These are phyloP conservation scores for Eremomyces bilateralis DNA, from an alignment of 495 filamentous ascomycete genomes.

Conservation along the genomic window DNA sequence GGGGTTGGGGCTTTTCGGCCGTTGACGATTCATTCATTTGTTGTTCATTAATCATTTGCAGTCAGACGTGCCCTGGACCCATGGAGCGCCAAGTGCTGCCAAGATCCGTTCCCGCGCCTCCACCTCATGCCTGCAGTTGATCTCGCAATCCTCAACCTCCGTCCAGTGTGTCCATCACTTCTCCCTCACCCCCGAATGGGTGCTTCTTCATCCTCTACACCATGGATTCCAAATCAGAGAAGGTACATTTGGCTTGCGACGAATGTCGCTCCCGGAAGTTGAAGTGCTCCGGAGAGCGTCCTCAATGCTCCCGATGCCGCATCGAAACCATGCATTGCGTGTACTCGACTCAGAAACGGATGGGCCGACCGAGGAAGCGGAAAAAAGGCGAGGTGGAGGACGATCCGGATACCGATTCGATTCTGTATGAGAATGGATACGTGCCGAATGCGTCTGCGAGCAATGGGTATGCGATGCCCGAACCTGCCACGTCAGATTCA, in stretches of 20 bases:
- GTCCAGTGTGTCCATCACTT: no score
- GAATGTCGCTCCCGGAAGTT: constrained; percentile 18
- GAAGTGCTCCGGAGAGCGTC: constrained; percentile 15
- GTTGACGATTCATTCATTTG: no score
- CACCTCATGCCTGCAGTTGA: no score
- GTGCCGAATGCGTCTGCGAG: constrained; percentile 1
- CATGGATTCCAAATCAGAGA: no score
- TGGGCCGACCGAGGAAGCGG: constrained; percentile 18
- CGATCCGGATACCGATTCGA: not conserved
- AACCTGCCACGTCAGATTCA: not conserved
- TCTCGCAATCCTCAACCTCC: no score
- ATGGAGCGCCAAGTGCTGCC: no score
- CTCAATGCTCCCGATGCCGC: constrained; percentile 13
- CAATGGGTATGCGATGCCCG: not conserved
- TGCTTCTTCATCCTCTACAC: no score
- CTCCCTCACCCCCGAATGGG: no score
- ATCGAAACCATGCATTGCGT: constrained; percentile 15
- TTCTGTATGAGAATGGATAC: not conserved
- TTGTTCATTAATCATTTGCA: no score
- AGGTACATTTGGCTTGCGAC: constrained; percentile 15
- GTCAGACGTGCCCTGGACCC: no score
- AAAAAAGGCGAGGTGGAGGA: constrained; percentile 8
- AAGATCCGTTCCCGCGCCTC: no score
- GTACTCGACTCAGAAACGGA: constrained; percentile 18
- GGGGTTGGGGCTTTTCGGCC: no score